Evolutionary conservation across 176 grass and related monocot genomes (phyloP).

Genomic region (Rhynchospora breviuscula): DNA sequence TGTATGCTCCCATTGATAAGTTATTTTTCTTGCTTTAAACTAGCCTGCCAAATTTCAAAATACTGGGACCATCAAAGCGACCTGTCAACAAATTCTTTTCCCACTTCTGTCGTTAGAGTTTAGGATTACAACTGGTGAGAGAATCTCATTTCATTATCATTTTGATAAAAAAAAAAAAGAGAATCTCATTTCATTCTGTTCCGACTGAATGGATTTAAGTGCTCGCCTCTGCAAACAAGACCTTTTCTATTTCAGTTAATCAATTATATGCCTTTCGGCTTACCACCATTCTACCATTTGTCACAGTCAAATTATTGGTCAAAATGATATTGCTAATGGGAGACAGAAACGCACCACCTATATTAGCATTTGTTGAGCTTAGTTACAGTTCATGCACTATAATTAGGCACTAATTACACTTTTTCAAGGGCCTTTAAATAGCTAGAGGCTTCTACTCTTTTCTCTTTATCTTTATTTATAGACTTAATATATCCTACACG

Average conservation of each 20-base stretch:
- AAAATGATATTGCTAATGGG: background rate
- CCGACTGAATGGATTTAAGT: background rate
- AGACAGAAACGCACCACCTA: too few species aligned
- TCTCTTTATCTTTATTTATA: background rate
- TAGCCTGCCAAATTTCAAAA: background rate
- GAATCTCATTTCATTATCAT: background rate
- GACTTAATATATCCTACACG: background rate
- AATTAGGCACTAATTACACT: background rate
- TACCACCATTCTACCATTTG: background rate
- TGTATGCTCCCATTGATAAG: too few species aligned
- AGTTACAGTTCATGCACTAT: background rate
- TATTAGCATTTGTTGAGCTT: background rate
- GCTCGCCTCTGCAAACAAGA: background rate
- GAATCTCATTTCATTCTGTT: background rate
- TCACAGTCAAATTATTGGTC: background rate
- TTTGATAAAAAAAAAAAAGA: background rate
- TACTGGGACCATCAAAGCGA: background rate
- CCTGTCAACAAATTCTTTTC: background rate
- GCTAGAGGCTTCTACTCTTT: background rate
- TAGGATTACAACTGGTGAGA: background rate
- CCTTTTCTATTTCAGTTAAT: background rate
- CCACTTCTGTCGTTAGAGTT: background rate
- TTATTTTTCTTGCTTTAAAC: too few species aligned
- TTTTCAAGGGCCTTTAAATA: background rate
- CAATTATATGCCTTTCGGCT: background rate